Evolutionary conservation across 805 yeast genomes (phyloP).

Genomic region (Lipomyces japonicus): DNA sequence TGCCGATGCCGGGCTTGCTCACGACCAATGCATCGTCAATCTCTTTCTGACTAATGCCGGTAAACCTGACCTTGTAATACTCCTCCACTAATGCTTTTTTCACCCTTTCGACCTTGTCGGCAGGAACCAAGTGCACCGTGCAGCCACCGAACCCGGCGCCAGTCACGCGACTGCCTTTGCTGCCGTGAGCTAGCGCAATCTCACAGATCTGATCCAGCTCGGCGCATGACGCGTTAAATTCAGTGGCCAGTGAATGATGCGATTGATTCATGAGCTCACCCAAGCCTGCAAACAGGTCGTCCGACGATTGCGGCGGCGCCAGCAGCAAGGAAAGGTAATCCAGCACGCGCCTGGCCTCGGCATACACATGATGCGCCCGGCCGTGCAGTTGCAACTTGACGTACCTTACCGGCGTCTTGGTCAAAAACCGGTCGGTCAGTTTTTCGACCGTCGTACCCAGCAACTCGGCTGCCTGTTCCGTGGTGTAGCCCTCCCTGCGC

Average conservation of each 20-base stretch:
- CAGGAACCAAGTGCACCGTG: constrained; percentile 55
- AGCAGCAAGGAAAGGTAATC: constrained; percentile 36
- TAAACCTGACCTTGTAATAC: constrained; percentile 8
- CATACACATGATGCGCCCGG: constrained; percentile 59
- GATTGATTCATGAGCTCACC: constrained; percentile 59
- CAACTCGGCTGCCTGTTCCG: constrained; percentile 46
- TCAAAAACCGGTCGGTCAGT: constrained; percentile 45
- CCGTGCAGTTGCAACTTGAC: constrained; percentile 51
- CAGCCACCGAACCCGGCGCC: constrained; percentile 81
- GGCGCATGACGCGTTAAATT: constrained; percentile 53
- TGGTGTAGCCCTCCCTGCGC: constrained; percentile 45
- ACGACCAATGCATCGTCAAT: constrained; percentile 23
- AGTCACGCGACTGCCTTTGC: constrained; percentile 63
- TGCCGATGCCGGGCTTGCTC: constrained; percentile 54
- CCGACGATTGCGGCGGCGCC: constrained; percentile 1
- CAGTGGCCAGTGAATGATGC: constrained; percentile 49
- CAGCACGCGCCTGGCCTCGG: constrained; percentile 58
- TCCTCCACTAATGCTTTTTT: background rate
- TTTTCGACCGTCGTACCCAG: constrained; percentile 45
- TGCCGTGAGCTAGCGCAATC: constrained; percentile 53
- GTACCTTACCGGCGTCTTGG: constrained; percentile 50
- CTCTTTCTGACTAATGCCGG: constrained; percentile 1
- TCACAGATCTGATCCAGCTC: constrained; percentile 52
- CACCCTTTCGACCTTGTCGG: constrained; percentile 1
- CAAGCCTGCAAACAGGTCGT: constrained; percentile 34